Percentiles rank a stretch among this genome's conserved stretches.
Conservation (phyloP, 495 filamentous ascomycete species). For the Neurospora pannonica region DNA sequence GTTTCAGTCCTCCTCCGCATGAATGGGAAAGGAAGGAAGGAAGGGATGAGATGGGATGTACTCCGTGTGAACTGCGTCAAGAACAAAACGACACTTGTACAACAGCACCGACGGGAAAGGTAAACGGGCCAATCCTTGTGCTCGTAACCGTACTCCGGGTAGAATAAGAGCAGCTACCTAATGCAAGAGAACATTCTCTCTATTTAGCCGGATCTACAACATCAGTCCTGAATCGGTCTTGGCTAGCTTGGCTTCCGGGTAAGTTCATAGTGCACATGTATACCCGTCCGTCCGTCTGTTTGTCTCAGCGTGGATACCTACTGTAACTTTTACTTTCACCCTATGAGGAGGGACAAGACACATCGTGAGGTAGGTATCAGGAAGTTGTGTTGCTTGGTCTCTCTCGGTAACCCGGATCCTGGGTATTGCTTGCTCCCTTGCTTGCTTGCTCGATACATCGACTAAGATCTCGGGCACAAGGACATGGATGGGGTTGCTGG, state of each 20-base stretch:
- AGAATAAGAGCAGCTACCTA: too few species aligned
- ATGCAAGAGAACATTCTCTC: neutral
- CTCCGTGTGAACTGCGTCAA: too few species aligned
- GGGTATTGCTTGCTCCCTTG: neutral
- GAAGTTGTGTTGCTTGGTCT: neutral
- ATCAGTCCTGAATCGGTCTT: neutral
- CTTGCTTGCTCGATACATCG: too few species aligned
- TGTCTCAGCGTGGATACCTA: too few species aligned
- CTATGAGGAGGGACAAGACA: neutral
- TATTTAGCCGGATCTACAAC: neutral
- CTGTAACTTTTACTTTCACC: neutral
- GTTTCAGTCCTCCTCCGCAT: too few species aligned
- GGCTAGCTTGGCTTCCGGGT: neutral
- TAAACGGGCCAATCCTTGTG: too few species aligned
- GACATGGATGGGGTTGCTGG: neutral
- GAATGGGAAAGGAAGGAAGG: too few species aligned
- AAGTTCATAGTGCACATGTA: neutral
- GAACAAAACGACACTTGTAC: too few species aligned
- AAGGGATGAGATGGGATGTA: too few species aligned
- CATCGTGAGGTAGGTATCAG: neutral
- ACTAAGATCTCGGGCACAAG: too few species aligned
- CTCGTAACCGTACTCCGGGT: too few species aligned
- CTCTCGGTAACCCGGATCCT: neutral
- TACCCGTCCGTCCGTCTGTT: neutral
- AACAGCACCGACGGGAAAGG: too few species aligned